Evolutionary conservation across 441 rosid species (phyloP).

Genomic region (Syzygium syzygioides): DNA sequence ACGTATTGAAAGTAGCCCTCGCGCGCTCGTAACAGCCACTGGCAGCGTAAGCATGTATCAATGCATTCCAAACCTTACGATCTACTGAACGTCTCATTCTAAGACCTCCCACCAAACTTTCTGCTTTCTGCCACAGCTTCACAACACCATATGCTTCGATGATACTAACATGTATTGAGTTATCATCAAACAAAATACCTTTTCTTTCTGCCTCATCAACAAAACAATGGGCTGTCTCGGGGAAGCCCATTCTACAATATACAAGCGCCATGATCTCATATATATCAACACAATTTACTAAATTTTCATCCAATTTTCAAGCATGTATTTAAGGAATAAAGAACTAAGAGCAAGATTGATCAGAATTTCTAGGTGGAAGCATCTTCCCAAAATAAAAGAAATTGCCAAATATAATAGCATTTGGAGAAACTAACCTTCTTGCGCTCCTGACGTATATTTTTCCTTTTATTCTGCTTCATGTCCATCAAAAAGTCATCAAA

Average conservation of each 20-base stretch:
- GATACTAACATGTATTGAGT: no score
- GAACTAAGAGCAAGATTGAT: background rate
- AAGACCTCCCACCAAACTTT: constrained; percentile 55
- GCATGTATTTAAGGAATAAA: background rate
- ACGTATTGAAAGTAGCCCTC: constrained; percentile 82
- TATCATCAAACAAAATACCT: no score
- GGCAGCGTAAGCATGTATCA: constrained; percentile 79
- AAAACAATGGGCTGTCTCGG: no score
- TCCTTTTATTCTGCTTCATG: constrained; percentile 87
- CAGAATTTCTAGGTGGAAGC: background rate
- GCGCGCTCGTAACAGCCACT: constrained; percentile 92
- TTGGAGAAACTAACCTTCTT: constrained; percentile 54
- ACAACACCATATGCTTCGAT: no score
- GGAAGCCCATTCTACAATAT: no score
- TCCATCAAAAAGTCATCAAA: constrained; percentile 97
- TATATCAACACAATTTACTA: background rate
- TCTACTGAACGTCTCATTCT: constrained; percentile 58
- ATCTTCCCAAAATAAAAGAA: background rate
- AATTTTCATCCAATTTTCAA: background rate
- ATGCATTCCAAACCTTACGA: constrained; percentile 83
- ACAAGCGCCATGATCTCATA: no score
- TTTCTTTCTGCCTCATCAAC: no score
- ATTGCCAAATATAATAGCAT: background rate
- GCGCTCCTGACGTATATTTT: constrained; percentile 88
- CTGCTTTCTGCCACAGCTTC: no score